Conservation (phyloP, 768 basidiomycete species). For the Pleurotus citrinopileatus region DNA sequence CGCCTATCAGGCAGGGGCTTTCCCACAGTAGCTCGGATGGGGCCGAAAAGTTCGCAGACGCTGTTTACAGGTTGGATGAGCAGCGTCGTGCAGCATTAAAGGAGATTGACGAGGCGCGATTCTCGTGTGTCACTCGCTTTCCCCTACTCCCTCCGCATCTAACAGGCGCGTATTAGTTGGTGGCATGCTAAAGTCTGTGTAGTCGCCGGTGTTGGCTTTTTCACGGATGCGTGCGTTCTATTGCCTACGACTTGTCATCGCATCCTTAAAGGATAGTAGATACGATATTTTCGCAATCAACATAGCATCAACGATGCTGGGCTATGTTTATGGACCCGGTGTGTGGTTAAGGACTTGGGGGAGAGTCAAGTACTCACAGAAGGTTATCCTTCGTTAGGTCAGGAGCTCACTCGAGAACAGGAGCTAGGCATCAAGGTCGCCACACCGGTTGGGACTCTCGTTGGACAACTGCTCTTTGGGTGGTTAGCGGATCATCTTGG, state of each 20-base stretch:
- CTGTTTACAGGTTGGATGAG: constrained; percentile 53
- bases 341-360: constrained; percentile 4
- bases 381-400: constrained; percentile 17
- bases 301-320: constrained; percentile 79
- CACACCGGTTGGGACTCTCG: constrained; percentile 69
- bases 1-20: not conserved
- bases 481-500: constrained; percentile 76
- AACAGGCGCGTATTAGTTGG: constrained; percentile 42
- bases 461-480: constrained; percentile 78
- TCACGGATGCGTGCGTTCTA: constrained; percentile 70
- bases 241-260: not conserved
- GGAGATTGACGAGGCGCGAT: constrained; percentile 83
- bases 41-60: constrained; percentile 18
- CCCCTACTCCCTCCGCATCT: constrained; percentile 1
- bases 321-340: constrained; percentile 66
- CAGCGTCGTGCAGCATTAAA: constrained; percentile 75
- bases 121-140: constrained; percentile 52
- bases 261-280: constrained; percentile 25
- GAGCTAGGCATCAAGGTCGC: constrained; percentile 76
- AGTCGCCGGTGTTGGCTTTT: constrained; percentile 82
- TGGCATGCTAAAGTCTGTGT: constrained; percentile 79
- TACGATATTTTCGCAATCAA: constrained; percentile 91
- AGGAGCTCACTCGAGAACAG: constrained; percentile 52
- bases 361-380: not conserved
- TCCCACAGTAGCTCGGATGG: not conserved